These are phyloP conservation scores for Aspergillus homomorphus DNA, from an alignment of 495 filamentous ascomycete genomes.

Conservation along the genomic window DNA sequence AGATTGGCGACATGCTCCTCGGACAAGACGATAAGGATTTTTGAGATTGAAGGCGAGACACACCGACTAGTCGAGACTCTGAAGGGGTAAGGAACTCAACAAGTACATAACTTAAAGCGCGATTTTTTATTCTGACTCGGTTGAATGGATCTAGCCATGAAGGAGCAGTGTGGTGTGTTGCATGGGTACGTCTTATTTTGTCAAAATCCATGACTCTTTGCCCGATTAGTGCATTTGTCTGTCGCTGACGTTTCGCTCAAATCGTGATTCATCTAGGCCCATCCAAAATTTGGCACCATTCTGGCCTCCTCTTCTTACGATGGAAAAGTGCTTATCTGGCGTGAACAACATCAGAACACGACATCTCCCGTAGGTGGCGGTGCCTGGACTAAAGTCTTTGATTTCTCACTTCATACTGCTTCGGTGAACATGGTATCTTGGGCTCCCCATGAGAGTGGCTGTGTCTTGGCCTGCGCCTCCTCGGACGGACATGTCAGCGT, in stretches of 20 bases:
- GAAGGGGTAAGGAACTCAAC: constrained; percentile 66
- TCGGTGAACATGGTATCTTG: constrained; percentile 94
- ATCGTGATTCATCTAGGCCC: constrained; percentile 54
- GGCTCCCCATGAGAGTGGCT: constrained; percentile 95
- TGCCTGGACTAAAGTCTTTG: constrained; percentile 78
- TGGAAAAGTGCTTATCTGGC: constrained; percentile 97
- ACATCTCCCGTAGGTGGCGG: constrained; percentile 46
- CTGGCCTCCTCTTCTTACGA: constrained; percentile 92
- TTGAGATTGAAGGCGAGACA: constrained; percentile 92
- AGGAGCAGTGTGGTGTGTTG: constrained; percentile 92
- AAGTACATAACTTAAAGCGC: not conserved
- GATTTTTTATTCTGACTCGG: constrained; percentile 13
- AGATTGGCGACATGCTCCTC: constrained; percentile 96
- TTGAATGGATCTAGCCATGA: constrained; percentile 63
- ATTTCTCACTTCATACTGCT: constrained; percentile 86
- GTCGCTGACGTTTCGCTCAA: constrained; percentile 3
- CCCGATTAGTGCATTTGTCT: not conserved
- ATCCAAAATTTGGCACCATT: constrained; percentile 97
- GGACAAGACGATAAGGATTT: constrained; percentile 98
- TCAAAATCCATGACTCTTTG: not conserved
- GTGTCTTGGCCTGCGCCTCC: constrained; percentile 89
- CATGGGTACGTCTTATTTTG: constrained; percentile 63
- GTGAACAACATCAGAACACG: constrained; percentile 64
- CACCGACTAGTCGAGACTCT: constrained; percentile 90
- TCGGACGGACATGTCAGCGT: constrained; percentile 91